Conservation (phyloP, 2,329 filamentous ascomycete species). For the Penicillium concentricum region DNA sequence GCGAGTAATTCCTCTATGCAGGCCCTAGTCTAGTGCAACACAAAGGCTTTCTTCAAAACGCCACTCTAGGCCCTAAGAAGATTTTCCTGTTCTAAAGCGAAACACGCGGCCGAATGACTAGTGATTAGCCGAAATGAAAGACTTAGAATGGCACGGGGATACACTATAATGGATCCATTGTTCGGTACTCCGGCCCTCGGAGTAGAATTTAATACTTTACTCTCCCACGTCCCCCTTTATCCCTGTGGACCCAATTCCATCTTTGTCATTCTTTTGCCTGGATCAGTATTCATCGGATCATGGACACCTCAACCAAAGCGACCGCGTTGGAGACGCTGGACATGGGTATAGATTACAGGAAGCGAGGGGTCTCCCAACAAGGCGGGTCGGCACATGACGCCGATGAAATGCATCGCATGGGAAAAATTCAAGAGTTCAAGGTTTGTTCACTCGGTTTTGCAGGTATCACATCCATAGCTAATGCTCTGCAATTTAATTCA, state of each 20-base stretch:
- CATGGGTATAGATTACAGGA: conserved; percentile 8
- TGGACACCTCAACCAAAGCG: background rate
- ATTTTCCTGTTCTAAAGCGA: background rate
- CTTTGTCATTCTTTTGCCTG: background rate
- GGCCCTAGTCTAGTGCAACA: background rate
- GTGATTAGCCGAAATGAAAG: too few species aligned
- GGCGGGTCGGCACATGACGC: conserved; percentile 21
- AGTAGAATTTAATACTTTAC: background rate
- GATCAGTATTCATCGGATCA: background rate
- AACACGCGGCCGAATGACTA: background rate
- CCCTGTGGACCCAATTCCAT: background rate
- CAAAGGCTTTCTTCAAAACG: background rate
- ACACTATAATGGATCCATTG: background rate
- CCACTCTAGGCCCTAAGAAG: background rate
- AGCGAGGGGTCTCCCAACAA: background rate
- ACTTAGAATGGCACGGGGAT: background rate
- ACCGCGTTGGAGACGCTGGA: conserved; percentile 3
- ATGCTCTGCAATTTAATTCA: conserved; percentile 5
- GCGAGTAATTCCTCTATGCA: background rate
- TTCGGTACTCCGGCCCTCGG: background rate
- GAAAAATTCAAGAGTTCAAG: conserved; percentile 28
- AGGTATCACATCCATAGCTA: background rate
- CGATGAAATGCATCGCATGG: conserved; percentile 32
- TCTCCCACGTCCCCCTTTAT: background rate
- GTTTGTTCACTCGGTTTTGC: conserved; percentile 2